Base-by-base conservation (phyloP, 2,329 filamentous ascomycete genomes). In the Colletotrichum sp. region DNA sequence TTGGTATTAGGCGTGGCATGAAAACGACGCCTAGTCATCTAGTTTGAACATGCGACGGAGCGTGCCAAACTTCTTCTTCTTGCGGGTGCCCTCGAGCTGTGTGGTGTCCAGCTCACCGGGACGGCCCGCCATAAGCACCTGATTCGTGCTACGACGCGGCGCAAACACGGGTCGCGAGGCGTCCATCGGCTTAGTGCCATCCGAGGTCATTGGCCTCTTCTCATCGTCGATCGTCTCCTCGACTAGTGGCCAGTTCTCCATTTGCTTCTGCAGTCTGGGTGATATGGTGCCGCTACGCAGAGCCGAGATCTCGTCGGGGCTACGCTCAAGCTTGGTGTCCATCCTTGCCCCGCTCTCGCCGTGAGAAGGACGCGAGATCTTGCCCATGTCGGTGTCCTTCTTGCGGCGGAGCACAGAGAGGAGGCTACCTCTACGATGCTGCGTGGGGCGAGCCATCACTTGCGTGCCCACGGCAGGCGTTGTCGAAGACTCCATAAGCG, bases 361-460 rank as follows among this genome's bases (percentile, higher is more conserved):
- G 12, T 85, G 80, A 26, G 89, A 89, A 1, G 86, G 83, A 48
- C 92, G 91, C 36, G 89, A 86, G 24, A 93, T 89, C 79, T 89
- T 91, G 64, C 87, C 85, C 30, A 85, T 80, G 77, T 90, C 88
- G 43, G 84, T 84, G 57, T 84, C 87, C 82, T 92, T 94, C 82
- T 92, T 94, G 71, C 94, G 92, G 48, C 92, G 90, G n/a, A 95
- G 84, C 6, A 91, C 91, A 3, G 88, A 88, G 83, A 92, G 88
- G 75, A 93, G 84, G 77, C 90, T 91, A 72, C 84, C 88, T 64
- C 87, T 85, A 36, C 86, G 85, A 32, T 85, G 80, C 18, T 84
- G 81, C 32, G 80, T 72, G 67, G 84, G 80, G 34, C 82, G 80
- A 7, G 76, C 72, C 52, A 73, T 75, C 15, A 77, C 78, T 34